Conservation (phyloP, 106 monocot species). For the Triglochin maritima region DNA sequence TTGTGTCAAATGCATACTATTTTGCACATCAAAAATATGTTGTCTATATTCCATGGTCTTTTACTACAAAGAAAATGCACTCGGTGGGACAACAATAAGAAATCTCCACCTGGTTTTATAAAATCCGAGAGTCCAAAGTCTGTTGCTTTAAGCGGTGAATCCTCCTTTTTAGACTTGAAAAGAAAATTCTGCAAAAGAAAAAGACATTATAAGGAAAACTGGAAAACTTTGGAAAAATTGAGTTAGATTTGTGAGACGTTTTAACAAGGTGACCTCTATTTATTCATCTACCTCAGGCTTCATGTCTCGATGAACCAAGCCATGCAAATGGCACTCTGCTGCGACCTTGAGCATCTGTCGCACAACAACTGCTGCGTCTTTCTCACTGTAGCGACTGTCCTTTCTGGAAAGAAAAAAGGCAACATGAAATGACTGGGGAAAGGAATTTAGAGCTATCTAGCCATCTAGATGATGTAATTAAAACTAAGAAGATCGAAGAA, state of each 20-base stretch:
- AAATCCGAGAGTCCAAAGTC: conserved; percentile 96
- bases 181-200: conserved; percentile 69
- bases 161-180: conserved; percentile 65
- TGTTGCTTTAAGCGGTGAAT: conserved; percentile 84
- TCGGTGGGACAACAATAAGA: neutral
- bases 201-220: neutral
- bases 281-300: conserved; percentile 72
- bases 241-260: neutral
- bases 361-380: conserved; percentile 86
- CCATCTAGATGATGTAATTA: too few relatives aligned
- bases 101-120: conserved; percentile 59
- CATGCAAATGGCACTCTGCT: conserved; percentile 90
- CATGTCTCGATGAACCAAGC: conserved; percentile 93
- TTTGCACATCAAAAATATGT: too few relatives aligned
- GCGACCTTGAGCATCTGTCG: conserved; percentile 95
- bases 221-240: neutral
- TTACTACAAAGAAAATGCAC: neutral
- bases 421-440: conserved; percentile 3
- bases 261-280: neutral
- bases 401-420: conserved; percentile 38
- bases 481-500: too few relatives aligned
- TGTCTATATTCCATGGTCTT: too few relatives aligned
- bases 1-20: too few relatives aligned
- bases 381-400: conserved; percentile 88
- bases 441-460: neutral